Percentiles rank a stretch among this genome's conserved stretches.
Evolutionary conservation across 2,329 filamentous ascomycete species (phyloP).

Genomic region (Pleochaeta shiraiana): DNA sequence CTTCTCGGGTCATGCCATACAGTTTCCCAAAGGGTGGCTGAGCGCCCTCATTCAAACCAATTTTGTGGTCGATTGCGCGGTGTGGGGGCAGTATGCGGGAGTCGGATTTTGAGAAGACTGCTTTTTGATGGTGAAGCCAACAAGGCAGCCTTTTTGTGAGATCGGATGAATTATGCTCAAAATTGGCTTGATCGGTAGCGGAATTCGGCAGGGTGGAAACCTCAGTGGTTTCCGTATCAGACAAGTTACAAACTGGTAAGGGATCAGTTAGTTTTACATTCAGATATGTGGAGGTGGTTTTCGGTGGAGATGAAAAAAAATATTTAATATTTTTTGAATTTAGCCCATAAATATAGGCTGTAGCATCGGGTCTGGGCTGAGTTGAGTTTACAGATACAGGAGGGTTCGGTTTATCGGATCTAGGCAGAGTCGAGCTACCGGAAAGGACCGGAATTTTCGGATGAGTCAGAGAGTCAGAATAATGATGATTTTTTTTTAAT

Average conservation of each 20-base stretch:
- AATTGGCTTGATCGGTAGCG: neutral
- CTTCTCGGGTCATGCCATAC: neutral
- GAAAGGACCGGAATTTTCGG: neutral
- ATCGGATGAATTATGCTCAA: neutral
- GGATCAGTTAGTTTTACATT: neutral
- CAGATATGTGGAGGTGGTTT: neutral
- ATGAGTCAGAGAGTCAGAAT: neutral
- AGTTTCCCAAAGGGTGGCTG: neutral
- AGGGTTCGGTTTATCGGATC: no score
- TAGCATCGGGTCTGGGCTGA: no score
- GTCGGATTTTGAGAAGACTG: neutral
- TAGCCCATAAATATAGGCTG: neutral
- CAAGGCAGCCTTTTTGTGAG: neutral
- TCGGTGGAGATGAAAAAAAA: neutral
- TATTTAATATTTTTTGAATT: neutral
- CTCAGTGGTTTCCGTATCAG: neutral
- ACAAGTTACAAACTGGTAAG: neutral
- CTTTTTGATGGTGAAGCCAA: neutral
- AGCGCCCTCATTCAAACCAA: neutral
- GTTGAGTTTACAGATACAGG: no score
- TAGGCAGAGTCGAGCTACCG: no score
- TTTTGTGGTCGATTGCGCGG: neutral
- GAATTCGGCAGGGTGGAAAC: neutral
- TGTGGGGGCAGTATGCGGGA: neutral
- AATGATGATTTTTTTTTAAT: neutral